Base-by-base conservation (phyloP, 1,139 yeast species). In the Hanseniaspora gamundiae region DNA sequence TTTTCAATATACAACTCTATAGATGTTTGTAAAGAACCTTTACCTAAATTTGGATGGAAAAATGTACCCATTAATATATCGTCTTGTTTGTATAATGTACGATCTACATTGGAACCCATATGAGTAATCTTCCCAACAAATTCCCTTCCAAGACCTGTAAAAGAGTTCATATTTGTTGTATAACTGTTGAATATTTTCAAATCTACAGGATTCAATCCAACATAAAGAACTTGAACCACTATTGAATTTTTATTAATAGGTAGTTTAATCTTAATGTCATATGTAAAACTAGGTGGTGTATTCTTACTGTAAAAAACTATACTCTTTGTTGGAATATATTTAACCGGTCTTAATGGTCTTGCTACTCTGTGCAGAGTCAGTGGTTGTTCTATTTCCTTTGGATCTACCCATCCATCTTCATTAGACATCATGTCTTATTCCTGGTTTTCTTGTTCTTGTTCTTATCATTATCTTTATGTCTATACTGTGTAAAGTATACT, bases 191-290 rank as follows among this genome's bases (percentile, higher is more conserved):
- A 66, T 41, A 79, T 54, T 44, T 78, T 64, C 44, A 73, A 50
- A 58, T 84, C 94, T 39, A 81, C 68, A 0, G 94, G 93, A 53
- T 82, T 84, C 42, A 81, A 62, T 0, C 81, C 72, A 1, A 78
- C 78, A 14, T 76, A 69, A 35, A 65, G 66, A 21, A 80, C 74
- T 53, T 78, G 75, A 24, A 85, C 69, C 20, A 83, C 67, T 7
- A 81, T 57, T 46, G 74, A 68, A 45, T 68, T 63, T 11, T 66
- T 59, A 16, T 62, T 58, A 35, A 74, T 58, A 6, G 76, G 74
- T 41, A 51, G 63, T 55, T 54, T 64, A 52, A 64, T 62, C 51
- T 55, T 63, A 40, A 54, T 56, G 44, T 59, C 73, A 46, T 70
- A 70, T 0, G 68, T 61, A 48, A 66, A 66, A 53, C 54, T 58